Evolutionary conservation across 202 grass and related monocot species (phyloP), one percentile per base, ranked within the genome.

Genomic region (Setaria italica): DNA sequence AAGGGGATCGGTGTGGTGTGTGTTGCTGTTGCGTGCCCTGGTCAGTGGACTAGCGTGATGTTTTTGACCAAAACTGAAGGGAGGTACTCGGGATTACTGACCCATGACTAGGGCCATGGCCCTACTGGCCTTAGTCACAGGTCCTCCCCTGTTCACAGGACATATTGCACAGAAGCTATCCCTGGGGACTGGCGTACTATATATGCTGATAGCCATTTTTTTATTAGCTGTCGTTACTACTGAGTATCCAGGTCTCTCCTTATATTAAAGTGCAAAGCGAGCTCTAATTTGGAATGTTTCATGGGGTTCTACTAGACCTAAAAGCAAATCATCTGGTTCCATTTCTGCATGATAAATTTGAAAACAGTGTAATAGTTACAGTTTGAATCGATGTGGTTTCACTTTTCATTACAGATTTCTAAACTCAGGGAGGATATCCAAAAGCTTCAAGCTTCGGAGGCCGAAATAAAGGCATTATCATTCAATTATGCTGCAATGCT

Each of bases 401-500:
- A 53, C 62, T 77, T 88, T 62, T 11, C 39, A 62, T 80, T 78
- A n/a, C 77, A 98, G 96, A 78, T 98, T 86, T 88, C 91, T 70
- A 98, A 77, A 85, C 92, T 95, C 29, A 95, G 89, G 90, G 91
- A 91, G 57, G 91, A 94, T 65, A 92, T 98, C 35, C 84, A 91
- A 85, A 95, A 92, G 86, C 86, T 98, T 86, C 93, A 98, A 89
- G 70, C 86, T 82, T 95, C 93, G 0, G 93, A 98, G 79, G 90
- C 91, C 82, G 88, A 98, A 89, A 92, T 98, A 67, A 98, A 95
- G 86, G 90, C 96, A 46, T 57, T 98, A n/a, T 98, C 93, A 70
- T 90, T 95, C 66, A 98, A 95, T 91, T 98, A 95, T 91, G 96
- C 90, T 45, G 88, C 93, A 74, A 88, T 95, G 72, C 85, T 99